Base-by-base conservation (phyloP, 345 rosid species). In the Populus tremula region DNA sequence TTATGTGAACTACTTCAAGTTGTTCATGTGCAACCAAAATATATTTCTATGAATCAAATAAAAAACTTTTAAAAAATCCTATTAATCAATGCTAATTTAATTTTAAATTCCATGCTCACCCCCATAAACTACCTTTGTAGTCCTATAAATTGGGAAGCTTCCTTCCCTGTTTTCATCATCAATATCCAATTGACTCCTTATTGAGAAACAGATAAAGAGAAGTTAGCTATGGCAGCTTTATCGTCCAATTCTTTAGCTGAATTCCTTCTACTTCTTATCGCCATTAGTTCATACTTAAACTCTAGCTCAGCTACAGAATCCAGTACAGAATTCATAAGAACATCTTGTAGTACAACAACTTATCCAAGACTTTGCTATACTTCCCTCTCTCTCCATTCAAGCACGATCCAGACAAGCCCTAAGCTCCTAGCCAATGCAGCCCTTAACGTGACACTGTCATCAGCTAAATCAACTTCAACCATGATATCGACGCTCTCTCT, bases 371-470 rank as follows among this genome's bases (percentile, higher is more conserved):
- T 94, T 4, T 94, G 98, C 75, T 85, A 77, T 69, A 36, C 54
- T 25, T 85, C 96, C 82, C 96, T 94, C 47, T 85, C 85, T 0
- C 70, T 54, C 53, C 90, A 86, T 2, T 92, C 98, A 3, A 82
- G 54, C 74, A 53, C 61, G 70, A 92, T 94, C 87, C 90, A 87
- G 67, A 87, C 84, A 29, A 94, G 89, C 87, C 98, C 93, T 13
- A 85, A 85, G 82, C 86, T 88, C 72, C 88, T 94, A 12, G 91
- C 91, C 79, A 79, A 79, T 59, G 84, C 91, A n/a, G 92, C 98
- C 70, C 89, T 94, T 29, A 79, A 85, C 73, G 90, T 91, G 70
- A 85, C 91, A 65, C 75, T 94, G 39, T 62, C 82, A 5, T 70
- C 85, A 1, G 87, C 91, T 33, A 86, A 77, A 53, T 78, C 87